phyloP scores from a whole-genome alignment of 208 protist genomes.

The Acanthamoeba triangularis region DNA sequence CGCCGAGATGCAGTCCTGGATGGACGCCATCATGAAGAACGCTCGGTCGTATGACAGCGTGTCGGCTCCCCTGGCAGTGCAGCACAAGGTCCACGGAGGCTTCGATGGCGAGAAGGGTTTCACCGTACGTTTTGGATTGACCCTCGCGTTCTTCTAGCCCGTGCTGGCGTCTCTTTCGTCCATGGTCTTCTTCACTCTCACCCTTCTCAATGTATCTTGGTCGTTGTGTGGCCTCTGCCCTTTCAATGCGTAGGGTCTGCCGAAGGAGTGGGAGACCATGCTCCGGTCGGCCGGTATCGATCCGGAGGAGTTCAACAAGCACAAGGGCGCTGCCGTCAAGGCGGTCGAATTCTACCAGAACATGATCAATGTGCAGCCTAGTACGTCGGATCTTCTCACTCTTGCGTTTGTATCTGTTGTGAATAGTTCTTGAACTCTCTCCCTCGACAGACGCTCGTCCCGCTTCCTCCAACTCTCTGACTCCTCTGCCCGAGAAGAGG shows the following conservation, averaged over 20 bases:
- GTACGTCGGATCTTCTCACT: not conserved
- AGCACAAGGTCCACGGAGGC: conserved; percentile 45
- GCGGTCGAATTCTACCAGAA: conserved; percentile 60
- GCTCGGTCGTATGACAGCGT: conserved; percentile 46
- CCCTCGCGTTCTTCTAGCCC: not conserved
- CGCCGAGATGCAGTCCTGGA: not conserved
- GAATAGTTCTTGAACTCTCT: not conserved
- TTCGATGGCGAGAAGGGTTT: conserved; percentile 45
- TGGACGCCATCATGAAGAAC: conserved; percentile 58
- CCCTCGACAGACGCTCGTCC: not conserved
- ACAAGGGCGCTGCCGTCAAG: conserved; percentile 45
- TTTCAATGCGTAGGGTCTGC: conserved; percentile 78
- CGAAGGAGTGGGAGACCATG: conserved; percentile 86
- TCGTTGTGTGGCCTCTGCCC: not conserved
- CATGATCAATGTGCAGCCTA: conserved; percentile 5
- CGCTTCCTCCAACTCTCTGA: not conserved
- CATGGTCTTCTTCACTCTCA: not conserved
- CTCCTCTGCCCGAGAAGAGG: conserved; percentile 22
- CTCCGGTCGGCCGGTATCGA: conserved; percentile 80
- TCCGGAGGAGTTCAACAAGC: conserved; percentile 54
- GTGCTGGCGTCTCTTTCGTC: not conserved
- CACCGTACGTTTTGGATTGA: not conserved
- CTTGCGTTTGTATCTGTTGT: not conserved
- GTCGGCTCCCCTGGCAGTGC: not conserved
- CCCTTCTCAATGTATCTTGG: not conserved